Conservation (phyloP, 805 yeast genomes). For the Schwanniomyces polymorphus region DNA sequence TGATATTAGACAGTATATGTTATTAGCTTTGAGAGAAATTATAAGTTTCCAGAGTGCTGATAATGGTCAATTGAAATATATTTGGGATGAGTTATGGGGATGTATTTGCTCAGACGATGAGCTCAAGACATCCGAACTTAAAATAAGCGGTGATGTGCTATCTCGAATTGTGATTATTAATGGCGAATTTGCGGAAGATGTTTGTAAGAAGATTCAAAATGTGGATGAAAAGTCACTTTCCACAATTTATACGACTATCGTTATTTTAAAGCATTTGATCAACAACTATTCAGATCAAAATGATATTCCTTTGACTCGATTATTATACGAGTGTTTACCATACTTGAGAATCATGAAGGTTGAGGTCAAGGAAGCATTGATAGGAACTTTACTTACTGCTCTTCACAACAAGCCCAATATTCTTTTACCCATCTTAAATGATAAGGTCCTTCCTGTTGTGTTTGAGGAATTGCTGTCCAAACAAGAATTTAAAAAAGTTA, state of each 20-base stretch:
- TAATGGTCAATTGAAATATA: conserved; percentile 15
- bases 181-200: conserved; percentile 13
- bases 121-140: conserved; percentile 16
- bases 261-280: conserved; percentile 32
- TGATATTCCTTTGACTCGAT: conserved; percentile 10
- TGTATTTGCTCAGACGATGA: conserved; percentile 5
- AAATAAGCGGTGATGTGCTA: conserved; percentile 36
- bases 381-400: conserved; percentile 58
- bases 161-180: conserved; percentile 21
- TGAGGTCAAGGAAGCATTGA: conserved; percentile 59
- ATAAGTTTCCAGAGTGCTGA: conserved; percentile 12
- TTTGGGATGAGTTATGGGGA: conserved; percentile 24
- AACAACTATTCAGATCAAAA: conserved; percentile 12
- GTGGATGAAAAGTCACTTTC: conserved; percentile 12
- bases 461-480: conserved; percentile 55
- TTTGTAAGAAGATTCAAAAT: conserved; percentile 11
- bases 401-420: conserved; percentile 54
- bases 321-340: conserved; percentile 15
- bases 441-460: conserved; percentile 47
- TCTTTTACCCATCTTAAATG: conserved; percentile 45
- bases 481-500: conserved; percentile 57
- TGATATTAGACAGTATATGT: conserved; percentile 8
- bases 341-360: conserved; percentile 37
- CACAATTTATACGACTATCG: conserved; percentile 28
- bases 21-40: conserved; percentile 20